A percentile compares a stretch with the other conserved stretches of the same genome.
phyloP scores from a whole-genome alignment of 202 grass and related monocot species.

The Hordeum pubiflorum region DNA sequence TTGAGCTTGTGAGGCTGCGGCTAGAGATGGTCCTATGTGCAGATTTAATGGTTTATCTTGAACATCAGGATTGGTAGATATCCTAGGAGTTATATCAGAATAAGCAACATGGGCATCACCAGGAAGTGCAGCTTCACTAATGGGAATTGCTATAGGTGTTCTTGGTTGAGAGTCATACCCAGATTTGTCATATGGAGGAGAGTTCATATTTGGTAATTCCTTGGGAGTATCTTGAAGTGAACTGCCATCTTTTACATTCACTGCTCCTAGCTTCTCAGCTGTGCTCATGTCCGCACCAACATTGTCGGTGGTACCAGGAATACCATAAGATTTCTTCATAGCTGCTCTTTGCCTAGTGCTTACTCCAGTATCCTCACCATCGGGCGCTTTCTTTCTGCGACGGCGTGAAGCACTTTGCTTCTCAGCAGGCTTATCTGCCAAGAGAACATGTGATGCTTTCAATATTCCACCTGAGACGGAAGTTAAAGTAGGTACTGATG shows the following conservation, averaged over 20 bases:
- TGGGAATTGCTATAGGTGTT: conserved; percentile 46
- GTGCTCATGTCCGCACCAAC: conserved; percentile 14
- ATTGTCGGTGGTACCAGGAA: conserved; percentile 15
- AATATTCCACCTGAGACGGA: conserved; percentile 45
- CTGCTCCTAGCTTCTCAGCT: conserved; percentile 27
- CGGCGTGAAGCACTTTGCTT: conserved; percentile 43
- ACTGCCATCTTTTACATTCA: conserved; percentile 24
- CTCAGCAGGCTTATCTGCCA: conserved; percentile 34
- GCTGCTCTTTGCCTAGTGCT: conserved; percentile 43
- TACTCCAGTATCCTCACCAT: conserved; percentile 36
- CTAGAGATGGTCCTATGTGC: neutral
- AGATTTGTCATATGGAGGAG: conserved; percentile 32
- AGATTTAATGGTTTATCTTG: conserved; percentile 27
- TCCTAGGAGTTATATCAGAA: conserved; percentile 26
- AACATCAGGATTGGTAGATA: conserved; percentile 14
- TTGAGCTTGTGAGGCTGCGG: conserved; percentile 34
- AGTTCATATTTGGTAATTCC: conserved; percentile 34
- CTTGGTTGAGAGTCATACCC: conserved; percentile 47
- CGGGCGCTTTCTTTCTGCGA: conserved; percentile 45
- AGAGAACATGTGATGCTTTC: conserved; percentile 33
- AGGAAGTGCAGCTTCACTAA: conserved; percentile 32
- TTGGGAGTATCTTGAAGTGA: conserved; percentile 32
- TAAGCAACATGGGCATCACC: conserved; percentile 12
- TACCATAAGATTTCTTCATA: conserved; percentile 38
- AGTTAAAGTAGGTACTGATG: conserved; percentile 33